Evolutionary conservation across 345 rosid species (phyloP).

Genomic region (Rhodamnia rubescens): DNA sequence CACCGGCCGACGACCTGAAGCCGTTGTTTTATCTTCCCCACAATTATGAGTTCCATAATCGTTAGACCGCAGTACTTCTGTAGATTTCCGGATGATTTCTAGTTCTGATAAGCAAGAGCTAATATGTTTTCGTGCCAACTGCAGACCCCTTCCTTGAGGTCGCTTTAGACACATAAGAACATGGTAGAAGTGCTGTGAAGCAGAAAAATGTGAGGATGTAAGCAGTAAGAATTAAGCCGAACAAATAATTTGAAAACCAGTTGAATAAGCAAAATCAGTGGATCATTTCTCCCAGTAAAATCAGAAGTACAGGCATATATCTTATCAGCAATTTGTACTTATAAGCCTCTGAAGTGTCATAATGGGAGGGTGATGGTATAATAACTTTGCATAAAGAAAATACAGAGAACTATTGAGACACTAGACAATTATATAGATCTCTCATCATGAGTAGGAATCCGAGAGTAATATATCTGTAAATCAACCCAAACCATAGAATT

Average conservation of each 20-base stretch:
- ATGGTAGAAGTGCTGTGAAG: conserved; percentile 84
- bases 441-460: not conserved
- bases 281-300: not conserved
- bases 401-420: not conserved
- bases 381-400: not conserved
- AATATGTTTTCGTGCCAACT: conserved; percentile 86
- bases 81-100: conserved; percentile 41
- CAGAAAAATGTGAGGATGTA: conserved; percentile 5
- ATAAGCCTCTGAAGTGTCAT: not conserved
- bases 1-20: conserved; percentile 65
- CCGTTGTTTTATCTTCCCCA: conserved; percentile 67
- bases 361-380: not conserved
- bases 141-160: conserved; percentile 93
- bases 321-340: not conserved
- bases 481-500: not conserved
- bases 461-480: not conserved
- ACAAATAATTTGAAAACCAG: not conserved
- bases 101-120: conserved; percentile 75
- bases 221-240: not conserved
- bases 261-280: not conserved
- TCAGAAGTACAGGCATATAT: not conserved
- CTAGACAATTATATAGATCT: not conserved
- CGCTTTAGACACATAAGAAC: conserved; percentile 74
- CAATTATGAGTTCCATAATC: conserved; percentile 21
- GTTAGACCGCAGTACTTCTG: conserved; percentile 32